Percentiles rank a stretch among this genome's conserved stretches.
Conservation (phyloP, 1,139 yeast species). For the Suhomyces panamericanus region DNA sequence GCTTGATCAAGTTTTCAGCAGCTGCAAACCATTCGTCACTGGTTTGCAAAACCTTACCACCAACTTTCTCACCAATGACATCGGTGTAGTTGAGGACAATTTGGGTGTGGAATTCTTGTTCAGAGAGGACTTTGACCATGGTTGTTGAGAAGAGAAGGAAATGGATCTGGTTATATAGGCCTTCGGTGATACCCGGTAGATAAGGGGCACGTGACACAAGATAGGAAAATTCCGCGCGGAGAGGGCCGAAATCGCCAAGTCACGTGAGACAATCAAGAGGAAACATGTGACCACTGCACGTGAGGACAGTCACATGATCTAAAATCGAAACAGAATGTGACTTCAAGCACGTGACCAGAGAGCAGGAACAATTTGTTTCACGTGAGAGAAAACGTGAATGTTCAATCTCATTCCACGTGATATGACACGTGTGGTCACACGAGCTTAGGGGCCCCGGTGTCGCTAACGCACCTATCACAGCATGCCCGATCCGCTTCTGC, state of each 20-base stretch:
- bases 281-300: neutral
- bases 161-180: neutral
- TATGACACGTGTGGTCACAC: too few species aligned
- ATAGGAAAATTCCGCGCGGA: neutral
- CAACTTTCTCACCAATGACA: conserved; percentile 81
- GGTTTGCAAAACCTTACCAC: conserved; percentile 66
- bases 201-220: conserved; percentile 1
- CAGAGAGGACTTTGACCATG: conserved; percentile 34
- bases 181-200: conserved; percentile 6
- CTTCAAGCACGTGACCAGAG: too few species aligned
- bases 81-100: conserved; percentile 57
- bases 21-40: conserved; percentile 96
- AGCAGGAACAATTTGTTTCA: too few species aligned
- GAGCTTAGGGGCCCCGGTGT: too few species aligned
- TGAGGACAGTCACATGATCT: too few species aligned
- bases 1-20: conserved; percentile 83
- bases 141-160: neutral
- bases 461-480: too few species aligned
- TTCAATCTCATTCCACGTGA: too few species aligned
- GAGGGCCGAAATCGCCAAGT: neutral
- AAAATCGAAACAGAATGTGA: too few species aligned
- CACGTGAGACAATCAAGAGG: neutral
- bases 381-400: too few species aligned
- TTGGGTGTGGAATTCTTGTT: conserved; percentile 44
- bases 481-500: too few species aligned